phyloP scores from a whole-genome alignment of 202 grass and related monocot genomes.

The Panicum virgatum region DNA sequence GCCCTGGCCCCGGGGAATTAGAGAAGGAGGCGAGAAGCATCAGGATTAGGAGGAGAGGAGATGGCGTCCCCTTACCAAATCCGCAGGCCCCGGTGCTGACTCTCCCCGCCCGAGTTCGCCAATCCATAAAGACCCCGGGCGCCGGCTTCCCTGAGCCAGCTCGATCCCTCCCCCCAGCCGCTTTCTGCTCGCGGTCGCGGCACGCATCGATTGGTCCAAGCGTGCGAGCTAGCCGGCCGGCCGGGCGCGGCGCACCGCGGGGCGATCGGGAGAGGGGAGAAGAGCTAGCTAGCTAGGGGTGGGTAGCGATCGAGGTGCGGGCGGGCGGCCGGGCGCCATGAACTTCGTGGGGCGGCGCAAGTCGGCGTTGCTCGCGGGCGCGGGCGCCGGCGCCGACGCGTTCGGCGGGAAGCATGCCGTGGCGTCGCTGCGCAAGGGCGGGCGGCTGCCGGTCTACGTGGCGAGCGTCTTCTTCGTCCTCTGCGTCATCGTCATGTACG shows the following conservation, averaged over 20 bases:
- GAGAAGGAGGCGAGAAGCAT: not conserved
- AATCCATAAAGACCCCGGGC: conserved; percentile 33
- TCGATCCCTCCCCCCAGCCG: not conserved
- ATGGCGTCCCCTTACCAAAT: conserved; percentile 48
- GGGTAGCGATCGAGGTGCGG: not conserved
- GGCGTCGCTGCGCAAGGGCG: conserved; percentile 61
- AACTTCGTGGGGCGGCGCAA: conserved; percentile 56
- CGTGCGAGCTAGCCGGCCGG: too few relatives aligned
- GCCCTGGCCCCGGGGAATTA: not conserved
- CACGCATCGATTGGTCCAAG: too few relatives aligned
- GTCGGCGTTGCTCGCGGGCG: conserved; percentile 43
- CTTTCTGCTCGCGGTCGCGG: too few relatives aligned
- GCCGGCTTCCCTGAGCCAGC: not conserved
- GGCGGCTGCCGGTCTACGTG: conserved; percentile 69
- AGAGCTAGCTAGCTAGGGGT: too few relatives aligned
- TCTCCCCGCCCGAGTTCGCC: not conserved
- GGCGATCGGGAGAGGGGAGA: not conserved
- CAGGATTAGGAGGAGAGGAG: not conserved
- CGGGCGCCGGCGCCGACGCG: conserved; percentile 31
- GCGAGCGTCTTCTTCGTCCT: conserved; percentile 65
- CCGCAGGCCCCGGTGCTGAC: conserved; percentile 22
- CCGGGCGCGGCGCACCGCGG: too few relatives aligned
- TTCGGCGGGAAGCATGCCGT: conserved; percentile 39
- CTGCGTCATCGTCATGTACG: conserved; percentile 84
- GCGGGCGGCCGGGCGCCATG: conserved; percentile 24